Percentiles rank a stretch among this genome's conserved stretches.
These are phyloP conservation scores for Scutellaria minor DNA, from an alignment of 257 asterid species.

Conservation along the genomic window DNA sequence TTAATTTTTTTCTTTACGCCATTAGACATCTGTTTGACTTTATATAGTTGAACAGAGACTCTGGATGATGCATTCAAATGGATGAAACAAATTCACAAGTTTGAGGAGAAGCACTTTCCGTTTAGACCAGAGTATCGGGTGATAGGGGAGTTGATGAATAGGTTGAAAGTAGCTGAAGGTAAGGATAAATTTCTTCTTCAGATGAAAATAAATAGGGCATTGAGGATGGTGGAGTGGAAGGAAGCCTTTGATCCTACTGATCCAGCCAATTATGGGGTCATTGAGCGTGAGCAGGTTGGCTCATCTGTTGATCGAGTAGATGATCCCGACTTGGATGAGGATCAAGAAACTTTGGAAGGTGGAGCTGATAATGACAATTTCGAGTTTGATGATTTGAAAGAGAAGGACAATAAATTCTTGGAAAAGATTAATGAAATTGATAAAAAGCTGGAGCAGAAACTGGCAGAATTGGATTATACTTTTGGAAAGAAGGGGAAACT, in stretches of 20 bases:
- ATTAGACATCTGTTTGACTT: constrained; percentile 29
- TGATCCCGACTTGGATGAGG: constrained; percentile 54
- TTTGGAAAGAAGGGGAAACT: constrained; percentile 88
- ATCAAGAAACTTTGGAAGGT: constrained; percentile 48
- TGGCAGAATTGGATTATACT: constrained; percentile 82
- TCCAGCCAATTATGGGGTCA: constrained; percentile 79
- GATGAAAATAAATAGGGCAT: constrained; percentile 84
- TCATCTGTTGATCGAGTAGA: constrained; percentile 55
- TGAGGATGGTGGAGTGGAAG: constrained; percentile 72
- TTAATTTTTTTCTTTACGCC: neutral
- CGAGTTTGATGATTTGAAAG: constrained; percentile 81
- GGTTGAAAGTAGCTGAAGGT: constrained; percentile 87
- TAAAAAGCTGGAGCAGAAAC: constrained; percentile 71
- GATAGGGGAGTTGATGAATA: constrained; percentile 86
- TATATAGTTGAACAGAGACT: constrained; percentile 58
- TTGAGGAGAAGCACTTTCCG: constrained; percentile 76
- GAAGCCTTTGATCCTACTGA: constrained; percentile 86
- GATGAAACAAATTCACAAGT: constrained; percentile 79
- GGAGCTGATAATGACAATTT: constrained; percentile 53
- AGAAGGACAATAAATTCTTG: constrained; percentile 74
- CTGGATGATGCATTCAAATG: constrained; percentile 69
- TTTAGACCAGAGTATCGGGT: constrained; percentile 85
- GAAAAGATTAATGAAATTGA: constrained; percentile 78
- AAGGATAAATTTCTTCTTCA: constrained; percentile 88
- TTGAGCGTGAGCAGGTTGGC: constrained; percentile 57